Evolutionary conservation across 148 eudicot genomes (phyloP), one percentile per base, ranked within the genome.

Genomic region (Vaccinium myrtillus): DNA sequence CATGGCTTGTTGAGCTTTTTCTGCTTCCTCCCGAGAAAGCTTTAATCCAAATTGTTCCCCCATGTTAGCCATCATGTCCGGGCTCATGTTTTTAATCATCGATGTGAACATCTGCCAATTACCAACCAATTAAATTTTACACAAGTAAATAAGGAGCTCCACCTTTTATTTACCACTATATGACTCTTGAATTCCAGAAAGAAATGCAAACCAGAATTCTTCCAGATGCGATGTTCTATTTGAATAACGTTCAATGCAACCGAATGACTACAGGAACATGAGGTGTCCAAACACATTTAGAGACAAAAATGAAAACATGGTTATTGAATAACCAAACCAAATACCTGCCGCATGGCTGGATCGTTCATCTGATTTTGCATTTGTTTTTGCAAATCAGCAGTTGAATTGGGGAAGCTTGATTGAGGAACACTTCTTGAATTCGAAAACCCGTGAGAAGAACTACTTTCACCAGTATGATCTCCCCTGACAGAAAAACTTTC

Each of bases 51-150:
- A 97, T 90, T 94, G 99, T 87, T 94, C 96, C 53, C 99, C 88
- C 99, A 95, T 95, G 91, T 88, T 94, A 71, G 99, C 93, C 99
- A 97, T 94, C 98, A 94, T 93, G 58, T 97, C 99, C n/a, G 99
- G 98, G 93, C 88, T 97, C 93, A 97, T 93, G 88, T 93, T 97
- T 88, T 95, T 94, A 84, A 97, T 84, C 99, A 97, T 94, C 14
- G 98, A 93, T 30, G 98, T 83, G 87, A 94, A 90, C 98, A 95
- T 97, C 98, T 97, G 91, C 85, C 78, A 84, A 80, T 82, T 54
- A 51, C 46, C 59, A 48, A 23, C 43, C 81, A 51, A 82, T 71
- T 8, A 81, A 77, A 82, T 54, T 16, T 39, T 13, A 63, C 4
- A 15, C 6, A 65, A 84, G 19, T 16, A 79, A 49, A 70, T 54